Base-by-base conservation (phyloP, 495 filamentous ascomycete genomes). In the Lichenothelia convexa region DNA sequence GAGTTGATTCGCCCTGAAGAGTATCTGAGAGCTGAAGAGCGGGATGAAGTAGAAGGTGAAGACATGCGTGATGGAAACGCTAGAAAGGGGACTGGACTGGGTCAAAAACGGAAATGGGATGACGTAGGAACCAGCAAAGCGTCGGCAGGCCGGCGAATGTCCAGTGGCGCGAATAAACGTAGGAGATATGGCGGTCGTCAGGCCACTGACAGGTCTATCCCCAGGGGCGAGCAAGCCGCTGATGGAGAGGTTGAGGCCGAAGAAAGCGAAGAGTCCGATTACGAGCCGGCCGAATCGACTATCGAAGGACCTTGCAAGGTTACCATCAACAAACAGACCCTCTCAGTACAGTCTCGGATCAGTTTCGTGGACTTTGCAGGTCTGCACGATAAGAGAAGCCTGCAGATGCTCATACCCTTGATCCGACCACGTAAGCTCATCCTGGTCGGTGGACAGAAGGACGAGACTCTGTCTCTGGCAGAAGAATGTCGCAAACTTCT, bases 341-440 rank as follows among this genome's bases (percentile, higher is more conserved):
- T 94, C 20, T 59, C 62, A 7, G 62, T 89, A 40, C 68, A 79
- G 39, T 63, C 84, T 13, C 70, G 74, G 18, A 73, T 95, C 29
- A 75, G 80, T 11, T 87, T 80, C 53, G 74, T 95, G 17, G 89
- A 99, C 51, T 94, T 91, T 43, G 73, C 75, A 35, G 89, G 91
- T 21, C 62, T 95, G 27, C 87, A 94, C 54, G 87, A 94, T 49
- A 82, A 87, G 48, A 77, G 85, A 39, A 87, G 79, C 45, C 58
- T 99, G 32, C 79, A 80, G 54, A 94, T 93, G 80, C 63, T 99
- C 21, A 80, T 99, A 18, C 89, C 91, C 0, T 69, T 94, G 2
- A 93, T 99, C 43, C 75, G 85, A 43, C 89, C 89, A 1, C 73
- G 85, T 19, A 95, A 95, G 50, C 64, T 99, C 32, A 87, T 99